These are phyloP conservation scores for Hemisphaericaspora subhashii DNA, from an alignment of 1,139 yeast species.

Conservation along the genomic window DNA sequence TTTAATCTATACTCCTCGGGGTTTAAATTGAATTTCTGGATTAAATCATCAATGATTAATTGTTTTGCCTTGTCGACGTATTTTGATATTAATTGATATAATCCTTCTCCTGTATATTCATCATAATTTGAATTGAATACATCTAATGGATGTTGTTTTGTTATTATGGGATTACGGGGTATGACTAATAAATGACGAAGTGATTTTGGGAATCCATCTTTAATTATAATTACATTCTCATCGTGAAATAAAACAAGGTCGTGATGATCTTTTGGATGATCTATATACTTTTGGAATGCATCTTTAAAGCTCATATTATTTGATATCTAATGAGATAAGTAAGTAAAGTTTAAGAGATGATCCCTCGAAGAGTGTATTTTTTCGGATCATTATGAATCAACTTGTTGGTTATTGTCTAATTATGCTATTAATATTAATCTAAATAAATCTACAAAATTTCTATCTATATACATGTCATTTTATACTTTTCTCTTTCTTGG, in stretches of 20 bases:
- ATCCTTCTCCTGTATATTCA: constrained; percentile 18
- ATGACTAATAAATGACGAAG: constrained; percentile 59
- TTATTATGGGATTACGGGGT: constrained; percentile 47
- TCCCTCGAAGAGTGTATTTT: too few relatives aligned
- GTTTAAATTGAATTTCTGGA: constrained; percentile 15
- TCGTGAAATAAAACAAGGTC: constrained; percentile 43
- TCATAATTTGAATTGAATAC: constrained; percentile 40
- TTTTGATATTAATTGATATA: constrained; percentile 29
- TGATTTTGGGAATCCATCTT: constrained; percentile 67
- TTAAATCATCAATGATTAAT: constrained; percentile 38
- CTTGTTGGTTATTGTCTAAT: too few relatives aligned
- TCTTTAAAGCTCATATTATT: constrained; percentile 38
- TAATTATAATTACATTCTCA: constrained; percentile 54
- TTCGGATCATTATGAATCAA: too few relatives aligned
- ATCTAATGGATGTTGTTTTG: constrained; percentile 52
- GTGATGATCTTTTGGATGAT: constrained; percentile 26
- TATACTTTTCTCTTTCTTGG: constrained; percentile 14
- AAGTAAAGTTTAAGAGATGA: too few relatives aligned
- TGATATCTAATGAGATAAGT: too few relatives aligned
- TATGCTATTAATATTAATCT: too few relatives aligned
- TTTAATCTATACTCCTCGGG: constrained; percentile 10
- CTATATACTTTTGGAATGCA: constrained; percentile 36
- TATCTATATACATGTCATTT: not conserved
- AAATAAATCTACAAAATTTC: too few relatives aligned
- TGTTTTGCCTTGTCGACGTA: constrained; percentile 47